These are phyloP conservation scores for Yarrowia galli DNA, from an alignment of 1,139 yeast genomes.

Conservation along the genomic window DNA sequence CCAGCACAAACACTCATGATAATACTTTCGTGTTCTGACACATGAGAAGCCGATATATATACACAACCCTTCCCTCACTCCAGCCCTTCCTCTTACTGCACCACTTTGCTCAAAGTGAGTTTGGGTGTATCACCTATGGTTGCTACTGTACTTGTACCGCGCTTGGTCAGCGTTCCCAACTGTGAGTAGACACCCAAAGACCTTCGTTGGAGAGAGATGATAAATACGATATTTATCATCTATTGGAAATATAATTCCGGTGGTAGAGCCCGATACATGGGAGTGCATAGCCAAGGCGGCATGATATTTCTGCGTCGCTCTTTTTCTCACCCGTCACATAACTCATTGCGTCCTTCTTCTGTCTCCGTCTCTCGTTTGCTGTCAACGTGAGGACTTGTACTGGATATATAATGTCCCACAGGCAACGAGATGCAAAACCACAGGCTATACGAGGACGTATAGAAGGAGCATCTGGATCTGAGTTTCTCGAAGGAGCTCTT, in stretches of 20 bases:
- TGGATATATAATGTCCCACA: conserved; percentile 2
- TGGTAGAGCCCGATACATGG: background rate
- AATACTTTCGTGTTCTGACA: too few relatives aligned
- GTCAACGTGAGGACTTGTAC: background rate
- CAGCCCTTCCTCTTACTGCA: background rate
- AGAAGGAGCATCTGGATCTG: conserved; percentile 15
- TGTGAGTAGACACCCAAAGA: too few relatives aligned
- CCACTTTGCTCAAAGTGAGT: background rate
- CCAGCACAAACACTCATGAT: too few relatives aligned
- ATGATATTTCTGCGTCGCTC: background rate
- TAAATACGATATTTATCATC: conserved; percentile 2
- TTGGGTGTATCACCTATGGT: background rate
- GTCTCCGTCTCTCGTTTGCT: background rate
- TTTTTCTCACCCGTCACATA: background rate
- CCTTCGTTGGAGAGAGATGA: background rate
- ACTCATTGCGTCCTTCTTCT: background rate
- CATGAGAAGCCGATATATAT: background rate
- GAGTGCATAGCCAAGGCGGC: background rate
- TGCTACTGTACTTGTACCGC: too few relatives aligned
- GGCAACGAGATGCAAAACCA: background rate
- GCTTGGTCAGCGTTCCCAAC: conserved; percentile 4
- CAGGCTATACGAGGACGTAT: conserved; percentile 30
- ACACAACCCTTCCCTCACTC: background rate
- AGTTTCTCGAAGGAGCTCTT: background rate
- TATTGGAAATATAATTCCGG: conserved; percentile 4